These are phyloP conservation scores for Aspergillus diversus DNA, from an alignment of 495 filamentous ascomycete species.

Conservation along the genomic window DNA sequence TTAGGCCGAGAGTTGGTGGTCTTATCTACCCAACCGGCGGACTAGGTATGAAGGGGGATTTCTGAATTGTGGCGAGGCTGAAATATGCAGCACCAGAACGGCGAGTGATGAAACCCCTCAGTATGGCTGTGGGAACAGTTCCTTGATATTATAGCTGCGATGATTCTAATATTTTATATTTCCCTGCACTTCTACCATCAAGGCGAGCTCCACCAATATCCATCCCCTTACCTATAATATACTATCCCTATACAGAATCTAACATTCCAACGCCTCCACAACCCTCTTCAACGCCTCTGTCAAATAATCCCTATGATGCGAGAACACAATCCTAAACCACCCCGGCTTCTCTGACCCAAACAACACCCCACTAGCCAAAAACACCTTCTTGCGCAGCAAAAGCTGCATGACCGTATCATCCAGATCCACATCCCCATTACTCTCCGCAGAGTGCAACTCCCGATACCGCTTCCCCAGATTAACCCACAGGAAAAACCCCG, in stretches of 20 bases:
- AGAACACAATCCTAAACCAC: slow-evolving; percentile 58
- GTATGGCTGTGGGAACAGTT: no score
- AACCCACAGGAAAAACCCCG: slow-evolving; percentile 65
- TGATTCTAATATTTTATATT: no score
- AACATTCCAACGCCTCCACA: slow-evolving; percentile 25
- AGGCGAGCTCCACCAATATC: no score
- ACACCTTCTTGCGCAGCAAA: slow-evolving; percentile 46
- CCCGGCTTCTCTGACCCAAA: slow-evolving; percentile 52
- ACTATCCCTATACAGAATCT: background rate
- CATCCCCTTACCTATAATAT: no score
- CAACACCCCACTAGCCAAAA: slow-evolving; percentile 44
- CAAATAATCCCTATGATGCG: slow-evolving; percentile 39
- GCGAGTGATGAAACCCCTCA: no score
- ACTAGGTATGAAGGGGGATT: no score
- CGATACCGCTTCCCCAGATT: slow-evolving; percentile 50
- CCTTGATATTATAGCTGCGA: no score
- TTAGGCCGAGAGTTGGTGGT: no score
- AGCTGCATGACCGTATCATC: slow-evolving; percentile 32
- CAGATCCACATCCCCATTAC: slow-evolving; percentile 26
- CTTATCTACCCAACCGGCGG: no score
- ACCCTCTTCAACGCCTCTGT: slow-evolving; percentile 50
- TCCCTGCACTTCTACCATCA: no score
- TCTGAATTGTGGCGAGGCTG: no score
- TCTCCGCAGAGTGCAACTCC: slow-evolving; percentile 32
- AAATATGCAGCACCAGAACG: no score